Percentiles rank a stretch among this genome's conserved stretches.
Conservation (phyloP, 1,139 yeast genomes). For the Scheffersomyces cryptocercus region DNA sequence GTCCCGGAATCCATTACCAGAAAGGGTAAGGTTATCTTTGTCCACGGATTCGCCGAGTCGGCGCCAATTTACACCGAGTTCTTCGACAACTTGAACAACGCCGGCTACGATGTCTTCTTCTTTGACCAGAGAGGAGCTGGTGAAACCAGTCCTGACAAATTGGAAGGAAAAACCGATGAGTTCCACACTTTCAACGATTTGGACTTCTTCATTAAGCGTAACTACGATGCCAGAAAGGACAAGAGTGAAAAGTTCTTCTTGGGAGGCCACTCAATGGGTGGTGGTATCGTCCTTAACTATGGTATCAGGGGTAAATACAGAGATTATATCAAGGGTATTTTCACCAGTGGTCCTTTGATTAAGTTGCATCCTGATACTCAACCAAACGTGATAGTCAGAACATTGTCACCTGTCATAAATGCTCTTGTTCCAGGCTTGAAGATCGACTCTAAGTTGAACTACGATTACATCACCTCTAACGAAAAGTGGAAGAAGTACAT, state of each 20-base stretch:
- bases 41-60: conserved; percentile 84
- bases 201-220: conserved; percentile 56
- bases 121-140: conserved; percentile 94
- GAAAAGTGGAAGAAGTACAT: conserved; percentile 48
- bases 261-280: conserved; percentile 97
- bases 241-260: conserved; percentile 51
- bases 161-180: conserved; percentile 70
- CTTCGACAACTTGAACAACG: conserved; percentile 56
- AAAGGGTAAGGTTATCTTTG: conserved; percentile 60
- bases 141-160: conserved; percentile 60
- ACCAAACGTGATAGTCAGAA: conserved; percentile 52
- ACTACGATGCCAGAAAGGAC: conserved; percentile 24
- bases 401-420: conserved; percentile 50
- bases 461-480: conserved; percentile 59
- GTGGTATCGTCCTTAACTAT: conserved; percentile 77
- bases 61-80: conserved; percentile 53
- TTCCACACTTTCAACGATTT: conserved; percentile 63
- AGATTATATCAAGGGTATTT: conserved; percentile 54
- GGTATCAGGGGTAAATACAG: conserved; percentile 64
- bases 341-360: conserved; percentile 71
- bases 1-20: conserved; percentile 35
- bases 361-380: conserved; percentile 56
- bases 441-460: conserved; percentile 57
- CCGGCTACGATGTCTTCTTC: conserved; percentile 73
- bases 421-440: conserved; percentile 53